phyloP scores from a whole-genome alignment of 2,329 filamentous ascomycete species.

The Harringtonia aguacate region DNA sequence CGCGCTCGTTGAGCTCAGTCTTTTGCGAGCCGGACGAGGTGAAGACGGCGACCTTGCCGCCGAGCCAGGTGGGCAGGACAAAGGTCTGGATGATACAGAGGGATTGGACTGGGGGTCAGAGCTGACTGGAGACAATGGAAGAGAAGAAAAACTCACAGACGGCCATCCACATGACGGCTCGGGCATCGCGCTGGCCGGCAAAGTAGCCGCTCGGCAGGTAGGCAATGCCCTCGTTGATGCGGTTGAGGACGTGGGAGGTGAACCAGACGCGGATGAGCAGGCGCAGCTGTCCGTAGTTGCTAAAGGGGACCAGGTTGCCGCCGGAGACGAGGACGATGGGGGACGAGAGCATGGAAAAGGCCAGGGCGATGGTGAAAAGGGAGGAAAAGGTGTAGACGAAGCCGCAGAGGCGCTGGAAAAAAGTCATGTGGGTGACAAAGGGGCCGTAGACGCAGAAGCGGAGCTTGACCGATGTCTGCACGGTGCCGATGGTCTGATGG shows the following conservation, averaged over 20 bases:
- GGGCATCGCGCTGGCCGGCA: slow-evolving; percentile 43
- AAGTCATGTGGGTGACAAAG: slow-evolving; percentile 37
- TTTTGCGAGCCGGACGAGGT: slow-evolving; percentile 47
- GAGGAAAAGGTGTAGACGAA: slow-evolving; percentile 44
- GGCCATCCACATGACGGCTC: slow-evolving; percentile 53
- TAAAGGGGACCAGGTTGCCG: slow-evolving; percentile 45
- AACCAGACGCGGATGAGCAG: slow-evolving; percentile 48
- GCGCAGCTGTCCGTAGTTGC: slow-evolving; percentile 38
- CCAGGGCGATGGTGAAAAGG: slow-evolving; percentile 40
- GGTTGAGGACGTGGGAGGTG: slow-evolving; percentile 36
- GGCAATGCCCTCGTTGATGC: slow-evolving; percentile 42
- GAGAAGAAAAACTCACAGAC: too few species aligned
- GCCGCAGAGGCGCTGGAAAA: slow-evolving; percentile 45
- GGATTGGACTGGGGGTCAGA: too few species aligned
- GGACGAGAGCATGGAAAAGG: slow-evolving; percentile 35
- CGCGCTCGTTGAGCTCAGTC: slow-evolving; percentile 46
- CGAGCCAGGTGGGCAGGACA: slow-evolving; percentile 48
- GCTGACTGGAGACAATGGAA: too few species aligned
- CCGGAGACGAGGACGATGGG: slow-evolving; percentile 47
- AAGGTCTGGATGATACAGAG: slow-evolving; percentile 47
- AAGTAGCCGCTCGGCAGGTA: slow-evolving; percentile 48
- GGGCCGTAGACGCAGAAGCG: slow-evolving; percentile 47
- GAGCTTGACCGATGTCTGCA: slow-evolving; percentile 48
- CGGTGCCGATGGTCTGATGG: slow-evolving; percentile 40
- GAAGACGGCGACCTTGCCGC: slow-evolving; percentile 46